Base-by-base conservation (phyloP, 2,329 filamentous ascomycete species). In the Onygenales sp. region DNA sequence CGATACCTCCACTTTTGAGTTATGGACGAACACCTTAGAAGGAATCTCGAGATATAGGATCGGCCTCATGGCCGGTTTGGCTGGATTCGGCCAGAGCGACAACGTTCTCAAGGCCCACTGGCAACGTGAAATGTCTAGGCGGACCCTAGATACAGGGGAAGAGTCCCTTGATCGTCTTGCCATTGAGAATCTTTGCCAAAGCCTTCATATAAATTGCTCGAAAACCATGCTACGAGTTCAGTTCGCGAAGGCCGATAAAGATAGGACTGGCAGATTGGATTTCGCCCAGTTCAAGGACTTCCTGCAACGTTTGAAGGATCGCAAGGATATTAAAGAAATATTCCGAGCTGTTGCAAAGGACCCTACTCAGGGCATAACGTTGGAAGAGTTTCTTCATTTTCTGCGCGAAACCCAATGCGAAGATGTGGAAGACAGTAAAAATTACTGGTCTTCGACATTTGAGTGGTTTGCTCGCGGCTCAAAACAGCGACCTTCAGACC, bases 141-240 rank as follows among this genome's bases (percentile, higher is more conserved):
- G 86, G 53, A 67, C 64, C 14, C 51, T 59, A 8, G 65, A 61
- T 36, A 55, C 64, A 1, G 79, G 78, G 6, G 82, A 82, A 32
- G 86, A 90, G 61, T 81, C 80, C 52, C 82, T 97, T 51, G 85
- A 92, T 60, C 82, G 95, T 52, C 77, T 78, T 13, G 87, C 87
- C 9, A 85, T 95, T 33, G 86, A 91, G 66, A 84, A 85, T 55
- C 78, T 97, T 11, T 97, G 93, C 72, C 86, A 87, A 56, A 91
- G 86, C 63, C 76, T 97, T 46, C 91, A 97, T 67, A 95, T 98
- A 63, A 91, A 96, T 69, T 89, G 88, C 63, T 87, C 89, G 2
- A 82, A 85, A 56, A 80, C 82, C 52, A 85, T 87, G 45, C 75
- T 97, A 4, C 82, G 81, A 53, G 76, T 79, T 35, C 87, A 86